phyloP scores from a whole-genome alignment of 225 moss, liverwort and hornwort genomes.

The Rhytidiadelphus loreus region DNA sequence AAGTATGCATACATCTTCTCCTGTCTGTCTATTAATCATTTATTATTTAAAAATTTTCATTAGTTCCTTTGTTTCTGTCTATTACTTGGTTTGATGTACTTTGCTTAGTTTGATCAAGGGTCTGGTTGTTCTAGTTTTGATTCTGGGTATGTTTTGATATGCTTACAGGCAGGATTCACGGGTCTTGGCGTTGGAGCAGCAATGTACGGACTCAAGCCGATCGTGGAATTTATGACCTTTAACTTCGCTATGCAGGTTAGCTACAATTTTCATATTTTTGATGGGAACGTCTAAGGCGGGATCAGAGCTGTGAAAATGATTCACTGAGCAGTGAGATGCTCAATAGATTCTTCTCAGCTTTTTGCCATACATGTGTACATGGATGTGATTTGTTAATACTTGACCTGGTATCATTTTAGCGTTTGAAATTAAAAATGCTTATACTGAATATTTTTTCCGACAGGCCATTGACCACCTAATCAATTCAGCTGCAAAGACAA shows the following conservation, averaged over 20 bases:
- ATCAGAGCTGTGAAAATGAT: background rate
- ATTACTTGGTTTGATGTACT: background rate
- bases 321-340: background rate
- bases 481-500: conserved; percentile 95
- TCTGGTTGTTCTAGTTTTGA: background rate
- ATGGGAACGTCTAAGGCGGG: background rate
- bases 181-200: conserved; percentile 95
- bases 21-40: background rate
- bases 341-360: background rate
- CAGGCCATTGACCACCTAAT: conserved; percentile 98
- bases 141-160: background rate
- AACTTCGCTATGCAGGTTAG: conserved; percentile 94
- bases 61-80: background rate
- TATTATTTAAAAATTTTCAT: background rate
- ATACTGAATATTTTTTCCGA: background rate
- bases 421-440: background rate
- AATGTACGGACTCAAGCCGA: conserved; percentile 85
- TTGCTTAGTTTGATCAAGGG: background rate
- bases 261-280: background rate
- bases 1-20: background rate
- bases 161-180: conserved; percentile 81
- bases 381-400: background rate
- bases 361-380: background rate
- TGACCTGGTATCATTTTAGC: background rate
- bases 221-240: conserved; percentile 98